Evolutionary conservation across 805 yeast species (phyloP), one percentile per base, ranked within the genome.

Genomic region (Komagataella mondaviorum): DNA sequence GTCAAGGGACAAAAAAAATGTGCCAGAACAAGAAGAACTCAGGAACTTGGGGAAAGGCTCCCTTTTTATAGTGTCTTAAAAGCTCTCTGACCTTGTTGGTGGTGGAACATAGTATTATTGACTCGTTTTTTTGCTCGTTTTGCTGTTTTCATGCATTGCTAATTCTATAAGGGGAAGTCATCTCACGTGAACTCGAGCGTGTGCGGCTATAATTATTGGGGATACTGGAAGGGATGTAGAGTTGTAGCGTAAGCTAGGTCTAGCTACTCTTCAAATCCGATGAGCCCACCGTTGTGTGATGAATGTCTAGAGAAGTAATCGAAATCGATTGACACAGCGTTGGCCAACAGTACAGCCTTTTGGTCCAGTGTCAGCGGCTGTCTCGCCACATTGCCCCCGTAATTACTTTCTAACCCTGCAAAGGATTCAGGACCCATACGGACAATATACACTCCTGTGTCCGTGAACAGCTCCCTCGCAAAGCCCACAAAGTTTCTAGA

Each of bases 401-500:
- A 56, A 43, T 69, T 71, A 12, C 23, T 12, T 14, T 73, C 80
- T 58, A 81, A 66, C 0, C 84, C 87, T 3, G 71, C 74, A 56
- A 84, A 83, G 55, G 86, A 73, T 20, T 71, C 71, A 1, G 85
- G 83, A 59, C 87, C 95, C 86, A 89, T 85, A 53, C 96, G 69
- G 24, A 91, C 68, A 30, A 90, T 79, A 64, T 93, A 91, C 1
- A 88, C 90, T 55, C 98, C 98, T 0, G 96, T 86, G 65, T 93
- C 98, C 0, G 98, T 90, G 61, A 91, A 84, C 60, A 90, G 67
- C 63, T 93, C 99, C 60, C 97, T 76, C 2, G 95, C 96, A 46
- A 93, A 68, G 0, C 99, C 99, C 5, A 86, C 95, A 93, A 96
- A 93, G 65, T 89, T 89, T 59, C 98, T 76, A 64, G 88, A 93